Evolutionary conservation across 495 filamentous ascomycete genomes (phyloP).

Genomic region (Chaetomidium leptoderma): DNA sequence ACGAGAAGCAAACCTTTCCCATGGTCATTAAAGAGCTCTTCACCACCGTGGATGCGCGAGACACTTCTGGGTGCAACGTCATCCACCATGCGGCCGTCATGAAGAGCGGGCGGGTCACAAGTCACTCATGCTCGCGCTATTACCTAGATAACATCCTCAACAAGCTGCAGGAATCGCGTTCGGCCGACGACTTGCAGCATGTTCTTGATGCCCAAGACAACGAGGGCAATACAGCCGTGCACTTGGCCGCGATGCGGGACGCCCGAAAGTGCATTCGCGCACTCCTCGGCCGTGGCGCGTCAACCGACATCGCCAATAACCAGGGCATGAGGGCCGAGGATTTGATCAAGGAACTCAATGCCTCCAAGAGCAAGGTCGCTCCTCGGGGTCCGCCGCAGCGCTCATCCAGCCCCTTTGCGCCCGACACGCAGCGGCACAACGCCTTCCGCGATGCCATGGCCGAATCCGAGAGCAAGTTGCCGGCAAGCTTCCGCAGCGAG

Average conservation of each 20-base stretch:
- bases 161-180: slow-evolving; percentile 65
- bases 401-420: slow-evolving; percentile 60
- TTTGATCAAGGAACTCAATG: slow-evolving; percentile 60
- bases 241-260: slow-evolving; percentile 76
- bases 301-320: slow-evolving; percentile 73
- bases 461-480: slow-evolving; percentile 31
- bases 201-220: slow-evolving; percentile 71
- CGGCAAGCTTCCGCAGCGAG: slow-evolving; percentile 47
- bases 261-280: slow-evolving; percentile 69
- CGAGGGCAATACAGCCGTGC: slow-evolving; percentile 82
- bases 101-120: slow-evolving; percentile 66
- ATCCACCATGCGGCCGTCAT: slow-evolving; percentile 90
- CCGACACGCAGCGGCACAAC: slow-evolving; percentile 44
- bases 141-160: slow-evolving; percentile 90
- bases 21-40: slow-evolving; percentile 72
- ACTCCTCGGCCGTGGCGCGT: slow-evolving; percentile 65
- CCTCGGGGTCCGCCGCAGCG: slow-evolving; percentile 45
- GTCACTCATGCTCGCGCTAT: slow-evolving; percentile 78
- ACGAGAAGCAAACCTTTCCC: slow-evolving; percentile 82
- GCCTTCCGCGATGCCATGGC: slow-evolving; percentile 40
- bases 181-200: slow-evolving; percentile 62
- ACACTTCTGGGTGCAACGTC: slow-evolving; percentile 74
- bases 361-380: slow-evolving; percentile 41
- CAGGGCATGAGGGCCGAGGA: slow-evolving; percentile 74
- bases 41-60: slow-evolving; percentile 67